These are phyloP conservation scores for Mortierella antarctica DNA, from an alignment of 192 early-diverging fungal species.

Conservation along the genomic window DNA sequence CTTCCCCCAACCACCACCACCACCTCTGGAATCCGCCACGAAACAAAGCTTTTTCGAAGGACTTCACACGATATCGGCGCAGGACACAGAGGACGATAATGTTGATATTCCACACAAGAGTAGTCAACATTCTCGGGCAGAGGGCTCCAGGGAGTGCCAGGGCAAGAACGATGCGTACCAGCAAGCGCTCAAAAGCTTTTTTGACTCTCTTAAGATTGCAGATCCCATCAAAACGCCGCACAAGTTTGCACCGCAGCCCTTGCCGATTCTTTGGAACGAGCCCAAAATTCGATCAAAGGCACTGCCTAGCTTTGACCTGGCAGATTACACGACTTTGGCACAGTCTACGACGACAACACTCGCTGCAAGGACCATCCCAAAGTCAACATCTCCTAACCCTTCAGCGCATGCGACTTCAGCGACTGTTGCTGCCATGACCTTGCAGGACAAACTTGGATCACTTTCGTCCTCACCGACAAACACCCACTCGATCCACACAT, in stretches of 20 bases:
- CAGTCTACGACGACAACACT: neutral
- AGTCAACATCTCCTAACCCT: neutral
- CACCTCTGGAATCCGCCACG: conserved; percentile 17
- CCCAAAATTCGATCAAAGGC: conserved; percentile 36
- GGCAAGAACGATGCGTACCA: conserved; percentile 27
- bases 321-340: conserved; percentile 30
- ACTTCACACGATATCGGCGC: conserved; percentile 20
- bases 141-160: neutral
- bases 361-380: neutral
- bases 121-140: neutral
- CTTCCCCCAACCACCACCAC: conserved; percentile 22
- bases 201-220: conserved; percentile 45
- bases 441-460: conserved; percentile 11
- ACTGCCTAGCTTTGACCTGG: conserved; percentile 27
- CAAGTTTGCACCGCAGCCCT: conserved; percentile 50
- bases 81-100: neutral
- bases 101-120: neutral
- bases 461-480: conserved; percentile 28
- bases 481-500: conserved; percentile 24
- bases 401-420: neutral
- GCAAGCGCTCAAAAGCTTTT: conserved; percentile 31
- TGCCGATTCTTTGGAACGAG: conserved; percentile 49
- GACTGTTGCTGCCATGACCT: neutral
- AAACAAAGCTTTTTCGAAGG: conserved; percentile 25
- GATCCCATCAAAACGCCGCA: conserved; percentile 51